Base-by-base conservation (phyloP, 2,329 filamentous ascomycete species). In the Scopulariopsis brevicaulis region DNA sequence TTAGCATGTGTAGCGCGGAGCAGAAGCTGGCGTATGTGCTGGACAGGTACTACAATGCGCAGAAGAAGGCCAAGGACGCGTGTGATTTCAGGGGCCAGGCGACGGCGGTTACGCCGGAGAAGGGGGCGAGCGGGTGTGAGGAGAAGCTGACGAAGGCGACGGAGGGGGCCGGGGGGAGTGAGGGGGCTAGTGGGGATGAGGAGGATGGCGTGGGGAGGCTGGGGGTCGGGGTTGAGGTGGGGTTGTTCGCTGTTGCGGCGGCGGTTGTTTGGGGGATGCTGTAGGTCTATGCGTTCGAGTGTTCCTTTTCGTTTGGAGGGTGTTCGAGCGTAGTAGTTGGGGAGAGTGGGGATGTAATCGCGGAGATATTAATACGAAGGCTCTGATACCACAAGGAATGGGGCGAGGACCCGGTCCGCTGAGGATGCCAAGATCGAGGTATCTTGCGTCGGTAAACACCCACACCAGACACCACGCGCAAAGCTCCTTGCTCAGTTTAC, bases 1-100 rank as follows among this genome's bases (percentile, higher is more conserved):
- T 89, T 77, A 82, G 83, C 71, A 90, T 90, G 84, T 95, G 89
- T 77, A 77, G 78, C 64, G 67, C 81, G 65, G 77, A 79, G 64
- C 78, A 89, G 72, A 82, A 91, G 78, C 82, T 95, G 48, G 82
- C 82, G 59, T 91, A 82, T 69, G 86, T 84, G 54, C 80, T 92
- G 63, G 83, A 92, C 74, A 73, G 82, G 64, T 93, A 92, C 78
- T 89, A 87, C 76, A 68, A 77, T 64, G 71, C 2, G 11, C 40
- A 70, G 63, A 77, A 85, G 66, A 74, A 78, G 61, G 71, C 73
- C 55, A 43, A 46, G 28, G 73, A 73, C 58, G 85, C 89, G 35
- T 95, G 89, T 69, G 77, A 84, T 76, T 92, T 92, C 73, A 74
- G 79, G 59, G 86, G 88, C 64, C 74, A 83, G 65, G 89, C 86